These are phyloP conservation scores for Exophiala dermatitidis DNA, from an alignment of 2,329 filamentous ascomycete genomes.

Conservation along the genomic window DNA sequence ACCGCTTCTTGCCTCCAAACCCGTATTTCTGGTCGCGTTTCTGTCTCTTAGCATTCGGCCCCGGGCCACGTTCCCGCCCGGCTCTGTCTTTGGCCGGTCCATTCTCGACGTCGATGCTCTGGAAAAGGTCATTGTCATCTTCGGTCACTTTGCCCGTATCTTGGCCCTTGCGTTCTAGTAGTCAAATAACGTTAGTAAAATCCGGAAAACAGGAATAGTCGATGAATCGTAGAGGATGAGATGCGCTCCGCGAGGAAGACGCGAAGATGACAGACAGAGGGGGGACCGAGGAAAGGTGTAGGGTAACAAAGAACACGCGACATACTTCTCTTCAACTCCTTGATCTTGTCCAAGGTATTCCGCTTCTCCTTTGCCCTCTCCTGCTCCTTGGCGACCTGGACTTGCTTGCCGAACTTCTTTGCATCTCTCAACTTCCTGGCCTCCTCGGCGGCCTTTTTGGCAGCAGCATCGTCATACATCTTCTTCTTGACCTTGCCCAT, in stretches of 20 bases:
- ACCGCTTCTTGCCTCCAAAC: conserved; percentile 91
- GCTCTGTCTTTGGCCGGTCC: conserved; percentile 35
- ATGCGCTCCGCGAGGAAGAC: too few relatives aligned
- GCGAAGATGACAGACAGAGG: not conserved
- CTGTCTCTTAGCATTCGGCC: conserved; percentile 58
- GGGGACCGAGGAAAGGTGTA: not conserved
- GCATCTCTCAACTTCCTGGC: conserved; percentile 86
- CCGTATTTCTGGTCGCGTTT: conserved; percentile 96
- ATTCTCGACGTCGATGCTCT: conserved; percentile 41
- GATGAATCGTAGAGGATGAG: not conserved
- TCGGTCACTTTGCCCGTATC: conserved; percentile 62
- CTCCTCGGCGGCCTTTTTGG: conserved; percentile 86
- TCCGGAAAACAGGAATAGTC: not conserved
- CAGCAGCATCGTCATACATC: conserved; percentile 81
- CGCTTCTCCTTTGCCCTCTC: conserved; percentile 88
- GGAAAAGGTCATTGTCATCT: conserved; percentile 61
- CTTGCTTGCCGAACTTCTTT: conserved; percentile 99
- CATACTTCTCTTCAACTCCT: conserved; percentile 88
- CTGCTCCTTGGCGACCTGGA: conserved; percentile 91
- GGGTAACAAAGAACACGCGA: conserved; percentile 23
- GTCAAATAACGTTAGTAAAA: conserved; percentile 1
- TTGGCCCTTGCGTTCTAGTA: conserved; percentile 71
- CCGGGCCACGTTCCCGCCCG: conserved; percentile 35
- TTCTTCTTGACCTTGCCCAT: conserved; percentile 96
- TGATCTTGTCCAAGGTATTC: conserved; percentile 92